Conservation (phyloP, 164 flowering plant genomes). For the Macadamia integrifolia region DNA sequence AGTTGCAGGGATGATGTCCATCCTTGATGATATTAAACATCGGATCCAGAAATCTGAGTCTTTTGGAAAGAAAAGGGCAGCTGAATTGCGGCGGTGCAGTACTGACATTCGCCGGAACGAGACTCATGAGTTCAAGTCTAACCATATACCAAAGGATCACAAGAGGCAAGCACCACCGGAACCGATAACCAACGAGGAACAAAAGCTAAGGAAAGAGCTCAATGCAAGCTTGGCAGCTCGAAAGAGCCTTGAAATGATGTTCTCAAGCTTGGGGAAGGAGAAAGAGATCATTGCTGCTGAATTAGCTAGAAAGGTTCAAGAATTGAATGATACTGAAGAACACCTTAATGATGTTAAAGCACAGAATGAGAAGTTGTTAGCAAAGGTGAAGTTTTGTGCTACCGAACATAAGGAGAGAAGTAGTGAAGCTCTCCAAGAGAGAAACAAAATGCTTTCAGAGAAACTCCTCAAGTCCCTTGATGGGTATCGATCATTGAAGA, state of each 20-base stretch:
- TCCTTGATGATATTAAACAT: slow-evolving; percentile 52
- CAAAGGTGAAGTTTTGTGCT: slow-evolving; percentile 38
- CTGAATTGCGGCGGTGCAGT: slow-evolving; percentile 53
- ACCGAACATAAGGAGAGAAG: slow-evolving; percentile 34
- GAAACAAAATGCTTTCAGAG: slow-evolving; percentile 63
- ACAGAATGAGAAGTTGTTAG: slow-evolving; percentile 57
- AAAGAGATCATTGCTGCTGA: slow-evolving; percentile 79
- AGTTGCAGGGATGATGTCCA: slow-evolving; percentile 57
- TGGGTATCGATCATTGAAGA: slow-evolving; percentile 53
- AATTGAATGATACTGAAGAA: slow-evolving; percentile 58
- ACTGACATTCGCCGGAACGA: slow-evolving; percentile 27
- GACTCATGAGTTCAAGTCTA: slow-evolving; percentile 2
- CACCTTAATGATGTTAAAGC: slow-evolving; percentile 52
- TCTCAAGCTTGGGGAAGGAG: slow-evolving; percentile 82
- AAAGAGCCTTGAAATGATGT: slow-evolving; percentile 71
- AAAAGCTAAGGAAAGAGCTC: slow-evolving; percentile 46
- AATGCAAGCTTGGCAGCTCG: slow-evolving; percentile 42
- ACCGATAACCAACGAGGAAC: slow-evolving; percentile 32
- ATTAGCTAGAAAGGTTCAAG: slow-evolving; percentile 59
- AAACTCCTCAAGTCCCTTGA: slow-evolving; percentile 67
- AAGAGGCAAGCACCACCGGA: slow-evolving; percentile 23
- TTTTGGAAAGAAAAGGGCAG: slow-evolving; percentile 15
- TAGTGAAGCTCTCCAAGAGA: slow-evolving; percentile 35
- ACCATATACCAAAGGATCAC: slow-evolving; percentile 6
- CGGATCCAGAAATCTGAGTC: slow-evolving; percentile 46